phyloP scores from a whole-genome alignment of 2,329 filamentous ascomycete species.

The Fusarium sp. region DNA sequence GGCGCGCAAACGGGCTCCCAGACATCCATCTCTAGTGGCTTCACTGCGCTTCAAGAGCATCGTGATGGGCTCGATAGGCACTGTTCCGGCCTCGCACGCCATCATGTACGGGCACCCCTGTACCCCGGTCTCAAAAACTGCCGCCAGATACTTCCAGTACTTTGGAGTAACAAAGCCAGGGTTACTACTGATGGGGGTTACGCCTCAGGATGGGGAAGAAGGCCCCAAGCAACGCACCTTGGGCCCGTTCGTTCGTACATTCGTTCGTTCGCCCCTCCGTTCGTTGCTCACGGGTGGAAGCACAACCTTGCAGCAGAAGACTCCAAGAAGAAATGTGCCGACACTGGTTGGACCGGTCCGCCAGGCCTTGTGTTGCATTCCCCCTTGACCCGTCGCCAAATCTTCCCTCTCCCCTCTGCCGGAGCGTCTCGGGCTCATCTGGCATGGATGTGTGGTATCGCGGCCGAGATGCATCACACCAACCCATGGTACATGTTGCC shows the following conservation, averaged over 20 bases:
- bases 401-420: slow-evolving; percentile 26
- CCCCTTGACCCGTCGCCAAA: slow-evolving; percentile 40
- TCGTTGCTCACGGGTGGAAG: slow-evolving; percentile 28
- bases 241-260: not conserved
- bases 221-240: slow-evolving; percentile 10
- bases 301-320: slow-evolving; percentile 30
- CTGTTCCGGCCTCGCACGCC: slow-evolving; percentile 20
- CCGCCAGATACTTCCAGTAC: slow-evolving; percentile 28
- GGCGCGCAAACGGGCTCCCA: slow-evolving; percentile 34
- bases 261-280: not conserved
- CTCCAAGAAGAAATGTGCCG: slow-evolving; percentile 35
- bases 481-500: slow-evolving; percentile 41
- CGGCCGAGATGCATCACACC: slow-evolving; percentile 38
- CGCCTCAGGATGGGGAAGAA: slow-evolving; percentile 19
- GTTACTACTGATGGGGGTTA: slow-evolving; percentile 13
- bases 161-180: slow-evolving; percentile 31
- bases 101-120: slow-evolving; percentile 25
- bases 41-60: slow-evolving; percentile 20
- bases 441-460: slow-evolving; percentile 32
- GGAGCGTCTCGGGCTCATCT: slow-evolving; percentile 40
- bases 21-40: slow-evolving; percentile 17
- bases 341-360: slow-evolving; percentile 28
- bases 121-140: slow-evolving; percentile 29
- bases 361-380: slow-evolving; percentile 29
- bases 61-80: slow-evolving; percentile 18